Conservation (phyloP, 441 rosid species). For the Adansonia rubrostipa region DNA sequence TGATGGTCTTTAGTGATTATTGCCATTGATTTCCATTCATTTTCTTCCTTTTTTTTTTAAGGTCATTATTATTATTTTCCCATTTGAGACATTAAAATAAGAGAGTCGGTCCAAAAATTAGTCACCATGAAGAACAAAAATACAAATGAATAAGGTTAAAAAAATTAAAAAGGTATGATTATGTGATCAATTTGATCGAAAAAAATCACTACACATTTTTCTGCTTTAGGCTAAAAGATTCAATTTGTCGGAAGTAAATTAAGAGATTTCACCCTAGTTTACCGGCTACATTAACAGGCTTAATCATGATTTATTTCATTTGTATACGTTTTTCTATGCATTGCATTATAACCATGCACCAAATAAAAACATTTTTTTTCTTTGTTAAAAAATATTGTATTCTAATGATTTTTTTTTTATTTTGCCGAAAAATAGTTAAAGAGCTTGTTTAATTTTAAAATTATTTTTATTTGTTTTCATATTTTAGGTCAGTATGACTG, state of each 20-base stretch:
- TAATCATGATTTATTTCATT: slow-evolving; percentile 3
- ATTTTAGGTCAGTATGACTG: too few relatives aligned
- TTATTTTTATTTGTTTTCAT: too few relatives aligned
- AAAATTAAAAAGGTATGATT: slow-evolving; percentile 28
- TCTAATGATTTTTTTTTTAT: not conserved
- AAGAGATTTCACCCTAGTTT: slow-evolving; percentile 23
- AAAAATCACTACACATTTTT: slow-evolving; percentile 23
- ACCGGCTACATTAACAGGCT: slow-evolving; percentile 28
- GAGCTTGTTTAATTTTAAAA: too few relatives aligned
- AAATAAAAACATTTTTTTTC: not conserved
- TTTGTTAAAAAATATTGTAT: not conserved
- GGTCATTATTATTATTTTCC: not conserved
- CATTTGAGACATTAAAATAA: not conserved
- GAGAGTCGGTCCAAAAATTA: slow-evolving; percentile 23
- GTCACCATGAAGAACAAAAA: slow-evolving; percentile 32
- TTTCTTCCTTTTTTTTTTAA: slow-evolving; percentile 26
- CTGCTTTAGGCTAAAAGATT: slow-evolving; percentile 36
- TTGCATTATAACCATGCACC: slow-evolving; percentile 2
- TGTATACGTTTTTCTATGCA: not conserved
- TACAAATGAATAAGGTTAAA: slow-evolving; percentile 28
- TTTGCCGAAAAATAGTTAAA: too few relatives aligned
- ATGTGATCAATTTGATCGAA: slow-evolving; percentile 34
- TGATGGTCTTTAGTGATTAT: slow-evolving; percentile 40
- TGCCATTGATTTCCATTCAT: slow-evolving; percentile 56
- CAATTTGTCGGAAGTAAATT: slow-evolving; percentile 47